Percentiles rank a stretch among this genome's conserved stretches.
Evolutionary conservation across 768 basidiomycete genomes (phyloP).

Genomic region (Mycena sanguinolenta): DNA sequence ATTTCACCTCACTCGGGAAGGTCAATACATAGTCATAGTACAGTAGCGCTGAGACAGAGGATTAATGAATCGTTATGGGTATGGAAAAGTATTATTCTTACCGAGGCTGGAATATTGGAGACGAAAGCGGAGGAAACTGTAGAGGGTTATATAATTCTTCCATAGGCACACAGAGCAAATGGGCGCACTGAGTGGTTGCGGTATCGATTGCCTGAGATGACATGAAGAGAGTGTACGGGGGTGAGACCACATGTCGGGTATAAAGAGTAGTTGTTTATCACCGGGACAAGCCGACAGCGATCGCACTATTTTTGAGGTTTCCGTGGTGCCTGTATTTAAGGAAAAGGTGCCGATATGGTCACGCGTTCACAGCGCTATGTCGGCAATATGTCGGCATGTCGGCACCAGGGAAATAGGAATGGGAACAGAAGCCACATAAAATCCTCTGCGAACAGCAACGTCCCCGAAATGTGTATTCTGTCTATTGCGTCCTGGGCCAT

Average conservation of each 20-base stretch:
- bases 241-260: no score
- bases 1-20: not conserved
- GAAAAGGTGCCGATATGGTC: not conserved
- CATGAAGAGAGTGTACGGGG: constrained; percentile 1
- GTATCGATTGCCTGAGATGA: not conserved
- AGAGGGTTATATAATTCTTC: not conserved
- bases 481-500: not conserved
- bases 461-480: constrained; percentile 2
- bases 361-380: not conserved
- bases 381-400: not conserved
- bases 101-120: constrained; percentile 11
- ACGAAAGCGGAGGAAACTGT: not conserved
- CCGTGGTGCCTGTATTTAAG: not conserved
- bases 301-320: not conserved
- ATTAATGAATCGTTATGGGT: not conserved
- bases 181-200: not conserved
- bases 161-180: not conserved
- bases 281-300: constrained; percentile 1
- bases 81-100: not conserved
- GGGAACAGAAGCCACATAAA: constrained; percentile 5
- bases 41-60: not conserved
- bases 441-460: not conserved
- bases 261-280: constrained; percentile 3
- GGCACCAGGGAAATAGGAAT: not conserved
- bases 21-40: not conserved